Percentiles rank a stretch among this genome's conserved stretches.
Evolutionary conservation across 345 rosid genomes (phyloP).

Genomic region (Microcos paniculata): DNA sequence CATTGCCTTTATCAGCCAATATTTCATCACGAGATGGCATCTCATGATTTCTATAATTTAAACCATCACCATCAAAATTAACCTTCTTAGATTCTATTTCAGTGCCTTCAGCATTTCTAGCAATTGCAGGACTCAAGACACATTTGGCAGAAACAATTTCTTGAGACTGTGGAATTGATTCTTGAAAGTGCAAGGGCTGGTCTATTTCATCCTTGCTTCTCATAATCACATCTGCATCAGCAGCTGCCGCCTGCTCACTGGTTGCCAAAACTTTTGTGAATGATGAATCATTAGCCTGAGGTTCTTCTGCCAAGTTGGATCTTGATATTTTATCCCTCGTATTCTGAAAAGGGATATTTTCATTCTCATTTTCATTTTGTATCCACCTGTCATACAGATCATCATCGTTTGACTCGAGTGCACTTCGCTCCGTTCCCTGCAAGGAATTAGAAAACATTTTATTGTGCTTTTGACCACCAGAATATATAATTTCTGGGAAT

Average conservation of each 20-base stretch:
- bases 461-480: conserved; percentile 27
- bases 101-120: neutral
- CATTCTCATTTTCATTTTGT: conserved; percentile 26
- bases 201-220: conserved; percentile 29
- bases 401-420: conserved; percentile 41
- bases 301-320: conserved; percentile 19
- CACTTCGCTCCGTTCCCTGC: conserved; percentile 19
- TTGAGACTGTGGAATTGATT: conserved; percentile 23
- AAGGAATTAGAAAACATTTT: conserved; percentile 26
- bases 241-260: conserved; percentile 25
- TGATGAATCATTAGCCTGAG: conserved; percentile 12
- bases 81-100: conserved; percentile 10
- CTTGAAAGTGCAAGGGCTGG: conserved; percentile 29
- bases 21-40: conserved; percentile 13
- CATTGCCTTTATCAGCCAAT: conserved; percentile 15
- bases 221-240: conserved; percentile 19
- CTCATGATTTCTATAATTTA: conserved; percentile 8
- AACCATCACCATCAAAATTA: neutral
- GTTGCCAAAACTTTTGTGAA: conserved; percentile 21
- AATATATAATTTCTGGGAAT: conserved; percentile 24
- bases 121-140: conserved; percentile 14
- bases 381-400: conserved; percentile 39
- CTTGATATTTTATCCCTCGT: neutral
- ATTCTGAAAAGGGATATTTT: conserved; percentile 19
- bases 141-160: conserved; percentile 30